Conservation (phyloP, 2,329 filamentous ascomycete species). For the Monilinia aucupariae region DNA sequence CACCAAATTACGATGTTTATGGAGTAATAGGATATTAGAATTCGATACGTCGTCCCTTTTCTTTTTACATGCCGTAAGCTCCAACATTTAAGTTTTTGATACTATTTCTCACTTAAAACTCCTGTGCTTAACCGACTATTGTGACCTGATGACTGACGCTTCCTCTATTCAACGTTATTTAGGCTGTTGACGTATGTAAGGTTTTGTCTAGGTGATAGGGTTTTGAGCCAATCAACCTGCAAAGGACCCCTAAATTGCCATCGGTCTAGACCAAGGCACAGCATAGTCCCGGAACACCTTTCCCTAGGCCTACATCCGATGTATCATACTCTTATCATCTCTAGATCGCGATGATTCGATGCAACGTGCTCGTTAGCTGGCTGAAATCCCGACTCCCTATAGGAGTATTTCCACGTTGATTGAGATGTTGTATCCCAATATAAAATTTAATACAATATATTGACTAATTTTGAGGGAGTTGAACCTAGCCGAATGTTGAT, state of each 20-base stretch:
- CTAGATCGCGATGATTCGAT: not conserved
- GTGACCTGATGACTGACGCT: not conserved
- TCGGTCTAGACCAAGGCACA: not conserved
- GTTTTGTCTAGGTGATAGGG: not conserved
- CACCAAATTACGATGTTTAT: not conserved
- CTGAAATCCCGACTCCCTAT: not conserved
- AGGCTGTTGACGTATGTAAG: not conserved
- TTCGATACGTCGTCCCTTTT: not conserved
- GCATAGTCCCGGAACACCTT: not conserved
- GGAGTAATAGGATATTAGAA: not conserved
- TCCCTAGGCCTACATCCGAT: not conserved
- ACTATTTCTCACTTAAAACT: not conserved
- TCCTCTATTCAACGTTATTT: not conserved
- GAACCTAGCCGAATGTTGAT: not conserved
- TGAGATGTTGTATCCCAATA: not conserved
- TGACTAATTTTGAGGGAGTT: not conserved
- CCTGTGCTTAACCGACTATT: not conserved
- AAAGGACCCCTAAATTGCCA: constrained; percentile 1
- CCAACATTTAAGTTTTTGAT: not conserved
- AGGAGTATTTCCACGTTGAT: not conserved
- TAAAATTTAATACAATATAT: not conserved
- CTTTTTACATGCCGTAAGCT: not conserved
- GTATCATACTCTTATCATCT: not conserved
- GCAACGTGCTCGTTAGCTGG: not conserved
- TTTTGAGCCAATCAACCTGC: not conserved